A percentile compares a stretch with the other conserved stretches of the same genome.
phyloP scores from a whole-genome alignment of 345 rosid genomes.

The Dimocarpus longan region DNA sequence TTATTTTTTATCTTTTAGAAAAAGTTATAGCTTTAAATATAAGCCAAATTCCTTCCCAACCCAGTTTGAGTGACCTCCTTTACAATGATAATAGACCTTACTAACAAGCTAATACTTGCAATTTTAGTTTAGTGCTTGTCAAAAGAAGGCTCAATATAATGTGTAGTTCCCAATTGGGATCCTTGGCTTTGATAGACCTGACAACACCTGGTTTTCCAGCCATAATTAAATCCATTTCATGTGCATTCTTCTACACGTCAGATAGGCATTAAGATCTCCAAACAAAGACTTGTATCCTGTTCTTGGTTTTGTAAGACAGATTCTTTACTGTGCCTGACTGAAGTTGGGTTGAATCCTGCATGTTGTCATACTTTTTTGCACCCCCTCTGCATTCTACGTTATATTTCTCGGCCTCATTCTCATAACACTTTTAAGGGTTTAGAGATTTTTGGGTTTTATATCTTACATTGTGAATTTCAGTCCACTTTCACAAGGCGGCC shows the following conservation, averaged over 20 bases:
- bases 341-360: not conserved
- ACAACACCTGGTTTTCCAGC: constrained; percentile 3
- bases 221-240: not conserved
- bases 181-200: not conserved
- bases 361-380: not conserved
- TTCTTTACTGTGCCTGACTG: not conserved
- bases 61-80: not conserved
- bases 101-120: not conserved
- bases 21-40: not conserved
- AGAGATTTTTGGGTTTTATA: not conserved
- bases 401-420: not conserved
- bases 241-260: not conserved
- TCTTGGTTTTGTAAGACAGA: not conserved
- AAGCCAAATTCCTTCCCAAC: not conserved
- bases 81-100: not conserved
- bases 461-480: constrained; percentile 44
- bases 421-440: constrained; percentile 1
- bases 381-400: not conserved
- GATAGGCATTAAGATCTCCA: not conserved
- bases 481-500: constrained; percentile 80
- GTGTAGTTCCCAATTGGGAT: not conserved
- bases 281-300: not conserved
- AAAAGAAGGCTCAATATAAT: not conserved
- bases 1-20: not conserved
- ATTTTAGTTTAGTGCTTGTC: constrained; percentile 1